Evolutionary conservation across 805 yeast genomes (phyloP).

Genomic region (Candida caryicola): DNA sequence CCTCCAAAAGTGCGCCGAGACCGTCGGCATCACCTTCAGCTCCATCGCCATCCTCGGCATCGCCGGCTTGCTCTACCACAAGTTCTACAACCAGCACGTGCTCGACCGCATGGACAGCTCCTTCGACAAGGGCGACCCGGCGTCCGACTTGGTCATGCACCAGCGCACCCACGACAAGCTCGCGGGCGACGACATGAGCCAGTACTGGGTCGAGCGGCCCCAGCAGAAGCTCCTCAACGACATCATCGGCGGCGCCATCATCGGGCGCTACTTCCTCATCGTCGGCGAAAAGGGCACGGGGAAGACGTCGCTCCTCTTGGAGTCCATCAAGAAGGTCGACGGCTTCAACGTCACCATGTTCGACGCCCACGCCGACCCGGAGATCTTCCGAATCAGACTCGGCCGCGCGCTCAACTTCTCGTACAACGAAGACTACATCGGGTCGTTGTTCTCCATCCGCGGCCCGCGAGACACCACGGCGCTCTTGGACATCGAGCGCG

Average conservation of each 20-base stretch:
- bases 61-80: constrained; percentile 72
- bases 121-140: constrained; percentile 65
- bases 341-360: constrained; percentile 66
- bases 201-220: constrained; percentile 64
- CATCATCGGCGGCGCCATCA: constrained; percentile 58
- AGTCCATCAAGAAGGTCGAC: constrained; percentile 60
- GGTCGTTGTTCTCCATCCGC: constrained; percentile 72
- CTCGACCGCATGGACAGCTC: constrained; percentile 62
- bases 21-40: constrained; percentile 69
- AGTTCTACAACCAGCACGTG: constrained; percentile 56
- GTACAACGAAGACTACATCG: constrained; percentile 78
- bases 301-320: constrained; percentile 70
- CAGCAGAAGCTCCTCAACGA: constrained; percentile 65
- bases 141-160: constrained; percentile 58
- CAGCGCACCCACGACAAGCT: constrained; percentile 34
- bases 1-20: constrained; percentile 51
- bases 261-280: constrained; percentile 67
- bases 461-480: constrained; percentile 89
- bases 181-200: constrained; percentile 13
- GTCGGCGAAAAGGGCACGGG: constrained; percentile 90
- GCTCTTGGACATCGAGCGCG: constrained; percentile 75
- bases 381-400: constrained; percentile 69
- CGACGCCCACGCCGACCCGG: constrained; percentile 86
- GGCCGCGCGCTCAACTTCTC: constrained; percentile 75
- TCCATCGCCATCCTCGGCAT: constrained; percentile 65